Evolutionary conservation across 768 basidiomycete genomes (phyloP).

Genomic region (Rhodotorula diobovata): DNA sequence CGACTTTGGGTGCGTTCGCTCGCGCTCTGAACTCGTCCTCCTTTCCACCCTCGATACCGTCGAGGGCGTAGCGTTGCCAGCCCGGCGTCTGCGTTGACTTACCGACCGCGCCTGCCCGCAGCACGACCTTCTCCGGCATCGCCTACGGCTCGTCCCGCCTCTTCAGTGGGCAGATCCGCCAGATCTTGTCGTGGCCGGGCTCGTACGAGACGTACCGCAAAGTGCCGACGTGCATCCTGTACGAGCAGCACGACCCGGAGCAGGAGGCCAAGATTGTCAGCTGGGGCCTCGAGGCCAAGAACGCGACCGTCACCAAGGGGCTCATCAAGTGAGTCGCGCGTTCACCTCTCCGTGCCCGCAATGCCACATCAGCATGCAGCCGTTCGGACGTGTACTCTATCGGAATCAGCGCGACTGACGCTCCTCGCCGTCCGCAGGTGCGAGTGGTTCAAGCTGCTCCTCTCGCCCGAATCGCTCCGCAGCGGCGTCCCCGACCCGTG

Average conservation of each 20-base stretch:
- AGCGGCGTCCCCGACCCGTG: constrained; percentile 13
- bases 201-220: constrained; percentile 61
- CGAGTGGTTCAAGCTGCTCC: constrained; percentile 70
- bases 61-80: neutral
- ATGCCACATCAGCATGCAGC: too few relatives aligned
- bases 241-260: constrained; percentile 55
- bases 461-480: constrained; percentile 45
- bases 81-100: neutral
- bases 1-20: constrained; percentile 12
- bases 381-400: too few relatives aligned
- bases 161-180: constrained; percentile 69
- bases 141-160: constrained; percentile 73
- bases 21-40: neutral
- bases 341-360: too few relatives aligned
- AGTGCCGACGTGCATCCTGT: constrained; percentile 76
- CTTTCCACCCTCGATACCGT: too few relatives aligned
- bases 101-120: neutral
- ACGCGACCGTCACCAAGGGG: constrained; percentile 63
- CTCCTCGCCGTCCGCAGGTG: constrained; percentile 2
- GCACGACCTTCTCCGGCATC: constrained; percentile 43
- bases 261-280: constrained; percentile 62
- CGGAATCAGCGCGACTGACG: neutral
- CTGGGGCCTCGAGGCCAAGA: constrained; percentile 85
- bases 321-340: constrained; percentile 55
- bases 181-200: constrained; percentile 80